Evolutionary conservation across 116 monocot species (phyloP).

Genomic region (Zostera marina): DNA sequence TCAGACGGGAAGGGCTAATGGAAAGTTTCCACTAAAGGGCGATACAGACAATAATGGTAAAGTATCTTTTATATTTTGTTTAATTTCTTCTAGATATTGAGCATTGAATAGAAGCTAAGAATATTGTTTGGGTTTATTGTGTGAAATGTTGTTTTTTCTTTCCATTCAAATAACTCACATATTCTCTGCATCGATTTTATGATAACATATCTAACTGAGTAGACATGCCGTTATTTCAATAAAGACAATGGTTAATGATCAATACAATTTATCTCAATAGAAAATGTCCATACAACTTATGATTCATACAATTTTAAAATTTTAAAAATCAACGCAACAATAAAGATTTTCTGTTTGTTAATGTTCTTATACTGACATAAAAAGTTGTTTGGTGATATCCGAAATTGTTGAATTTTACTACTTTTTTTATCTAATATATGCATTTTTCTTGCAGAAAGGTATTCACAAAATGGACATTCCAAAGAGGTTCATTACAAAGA

Average conservation of each 20-base stretch:
- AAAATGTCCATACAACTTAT: no score
- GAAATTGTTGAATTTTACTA: background rate
- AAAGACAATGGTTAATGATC: no score
- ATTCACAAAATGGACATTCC: constrained; percentile 18
- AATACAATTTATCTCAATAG: no score
- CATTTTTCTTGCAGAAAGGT: constrained; percentile 1
- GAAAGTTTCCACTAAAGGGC: background rate
- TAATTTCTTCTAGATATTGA: background rate
- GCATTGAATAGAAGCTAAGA: background rate
- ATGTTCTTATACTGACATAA: background rate
- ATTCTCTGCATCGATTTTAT: no score
- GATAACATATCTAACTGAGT: no score
- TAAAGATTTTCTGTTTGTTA: no score
- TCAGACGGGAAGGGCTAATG: background rate
- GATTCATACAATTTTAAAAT: no score
- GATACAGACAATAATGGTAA: constrained; percentile 8
- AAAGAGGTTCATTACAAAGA: constrained; percentile 38
- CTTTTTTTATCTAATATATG: background rate
- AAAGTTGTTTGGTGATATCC: background rate
- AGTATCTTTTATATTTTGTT: constrained; percentile 2
- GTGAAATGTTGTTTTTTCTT: no score
- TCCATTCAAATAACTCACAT: no score
- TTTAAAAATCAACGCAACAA: no score
- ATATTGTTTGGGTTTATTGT: background rate
- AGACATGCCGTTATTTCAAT: no score